Base-by-base conservation (phyloP, 805 yeast species). In the Lipomyces yamanashiensis region DNA sequence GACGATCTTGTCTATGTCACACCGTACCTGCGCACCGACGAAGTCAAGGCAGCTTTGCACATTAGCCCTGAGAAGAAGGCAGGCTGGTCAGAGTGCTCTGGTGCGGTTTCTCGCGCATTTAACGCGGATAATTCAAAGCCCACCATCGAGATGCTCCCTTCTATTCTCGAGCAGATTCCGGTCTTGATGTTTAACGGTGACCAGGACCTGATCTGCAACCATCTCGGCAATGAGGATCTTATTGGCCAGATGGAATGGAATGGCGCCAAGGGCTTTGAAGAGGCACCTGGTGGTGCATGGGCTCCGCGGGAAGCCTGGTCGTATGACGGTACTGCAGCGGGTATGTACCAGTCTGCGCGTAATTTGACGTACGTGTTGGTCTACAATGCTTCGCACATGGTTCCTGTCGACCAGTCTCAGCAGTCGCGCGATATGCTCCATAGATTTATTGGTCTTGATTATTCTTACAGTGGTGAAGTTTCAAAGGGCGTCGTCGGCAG, bases 311-410 rank as follows among this genome's bases (percentile, higher is more conserved):
- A 74, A 19, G 72, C 74, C 0, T 91, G 96, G 74, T 78, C 77
- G 44, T 74, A 80, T n/a, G 78, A 78, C 5, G 82, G 71, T 63
- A 70, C 67, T n/a, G 52, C 69, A 0, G 81, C 80, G 1, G 88
- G 87, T 4, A 63, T 70, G 21, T 74, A 81, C 50, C 75, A 74
- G 82, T 85, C 64, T 70, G 92, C 86, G 54, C 81, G 90, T 67
- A 90, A 90, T 72, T 78, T 93, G 71, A 88, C 97, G 0, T 88
- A 88, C 73, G 85, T 89, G 39, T 84, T 85, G 62, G 84, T 93
- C 1, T 84, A 77, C 73, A 84, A 90, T 70, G 85, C 96, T 0
- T 88, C 96, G 2, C 98, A 95, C 73, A 93, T 95, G 98, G 95
- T 92, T 33, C 96, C 98, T 0, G 87, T 84, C 68, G 98, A 92